Percentiles rank a stretch among this genome's conserved stretches.
Evolutionary conservation across 345 rosid genomes (phyloP).

Genomic region (Bruguiera sexangula): DNA sequence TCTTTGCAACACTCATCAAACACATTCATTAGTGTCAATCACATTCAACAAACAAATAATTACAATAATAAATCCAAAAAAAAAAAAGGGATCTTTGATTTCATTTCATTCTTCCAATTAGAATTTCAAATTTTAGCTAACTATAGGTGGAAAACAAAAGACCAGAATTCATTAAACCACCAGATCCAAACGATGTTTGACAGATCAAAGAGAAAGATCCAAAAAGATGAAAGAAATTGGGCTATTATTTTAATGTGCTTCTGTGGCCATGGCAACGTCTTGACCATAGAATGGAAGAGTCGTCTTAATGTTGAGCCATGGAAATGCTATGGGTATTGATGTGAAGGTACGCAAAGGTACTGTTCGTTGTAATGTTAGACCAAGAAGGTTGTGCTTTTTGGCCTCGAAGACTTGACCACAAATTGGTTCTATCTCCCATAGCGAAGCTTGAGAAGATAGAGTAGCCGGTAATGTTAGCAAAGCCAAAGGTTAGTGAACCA

Average conservation of each 20-base stretch:
- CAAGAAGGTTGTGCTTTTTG: slow-evolving; percentile 43
- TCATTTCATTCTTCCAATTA: too few species aligned
- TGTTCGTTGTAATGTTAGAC: slow-evolving; percentile 61
- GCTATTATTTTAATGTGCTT: slow-evolving; percentile 49
- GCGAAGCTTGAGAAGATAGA: slow-evolving; percentile 83
- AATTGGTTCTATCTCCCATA: slow-evolving; percentile 81
- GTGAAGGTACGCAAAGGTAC: slow-evolving; percentile 50
- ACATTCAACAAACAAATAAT: too few species aligned
- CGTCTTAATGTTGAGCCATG: slow-evolving; percentile 70
- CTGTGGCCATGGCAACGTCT: slow-evolving; percentile 48
- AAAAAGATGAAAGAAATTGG: slow-evolving; percentile 37
- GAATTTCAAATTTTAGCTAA: too few species aligned
- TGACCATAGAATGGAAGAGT: slow-evolving; percentile 60
- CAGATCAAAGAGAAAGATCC: too few species aligned
- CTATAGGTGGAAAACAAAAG: too few species aligned
- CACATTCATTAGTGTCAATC: too few species aligned
- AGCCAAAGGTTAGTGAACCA: slow-evolving; percentile 82
- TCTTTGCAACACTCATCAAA: too few species aligned
- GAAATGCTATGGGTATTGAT: slow-evolving; percentile 60
- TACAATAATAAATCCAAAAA: too few species aligned
- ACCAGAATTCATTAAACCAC: too few species aligned
- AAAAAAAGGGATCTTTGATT: too few species aligned
- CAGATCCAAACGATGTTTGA: too few species aligned
- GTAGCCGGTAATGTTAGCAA: slow-evolving; percentile 89
- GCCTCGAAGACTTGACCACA: slow-evolving; percentile 92